Base-by-base conservation (phyloP, 176 grass and related monocot species). In the Saccharum officinarum region DNA sequence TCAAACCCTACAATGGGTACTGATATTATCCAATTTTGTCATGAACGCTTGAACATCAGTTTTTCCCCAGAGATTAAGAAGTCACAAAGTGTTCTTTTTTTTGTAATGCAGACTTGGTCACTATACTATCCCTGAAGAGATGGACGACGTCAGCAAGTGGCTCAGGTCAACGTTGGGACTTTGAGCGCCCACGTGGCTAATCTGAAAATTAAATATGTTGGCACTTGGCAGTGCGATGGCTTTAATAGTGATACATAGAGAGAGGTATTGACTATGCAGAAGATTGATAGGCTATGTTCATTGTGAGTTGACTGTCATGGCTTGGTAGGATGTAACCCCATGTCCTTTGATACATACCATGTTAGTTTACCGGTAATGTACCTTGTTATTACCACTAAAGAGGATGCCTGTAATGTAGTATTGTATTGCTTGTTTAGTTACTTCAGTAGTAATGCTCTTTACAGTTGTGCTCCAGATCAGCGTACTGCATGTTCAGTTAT, bases 121-220 rank as follows among this genome's bases (percentile, higher is more conserved):
- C 83, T 92, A 94, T 70, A 99, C 92, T 20, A 88, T 97, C 36
- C 97, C 97, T 69, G 97, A 99, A 88, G 97, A 99, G 80, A 97
- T 99, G 97, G 94, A 94, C 33, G 88, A 91, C 66, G 94, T 99
- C 17, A 84, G 90, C 92, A 97, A 91, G 78, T 98, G 97, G 97
- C 93, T 96, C 38, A 71, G 86, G n/a, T 89, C 90, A 74, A 79
- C 78, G 65, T 66, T 98, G 45, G 91, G 93, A 33, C 90, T 95
- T 15, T 18, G 92, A 98, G 16, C 80, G 93, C 46, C 87, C 87
- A 13, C 84, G 83, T 10, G 76, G 81, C 33, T 91, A 76, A 91
- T 65, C n/a, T 4, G 10, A 82, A 73, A 42, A 4, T 25, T 25
- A 25, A 61, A 78, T 59, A 67, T 14, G 46, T n/a, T n/a, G n/a